A percentile compares a stretch with the other conserved stretches of the same genome.
Evolutionary conservation across 2,329 filamentous ascomycete genomes (phyloP).

Genomic region (Zymoseptoria passerinii): DNA sequence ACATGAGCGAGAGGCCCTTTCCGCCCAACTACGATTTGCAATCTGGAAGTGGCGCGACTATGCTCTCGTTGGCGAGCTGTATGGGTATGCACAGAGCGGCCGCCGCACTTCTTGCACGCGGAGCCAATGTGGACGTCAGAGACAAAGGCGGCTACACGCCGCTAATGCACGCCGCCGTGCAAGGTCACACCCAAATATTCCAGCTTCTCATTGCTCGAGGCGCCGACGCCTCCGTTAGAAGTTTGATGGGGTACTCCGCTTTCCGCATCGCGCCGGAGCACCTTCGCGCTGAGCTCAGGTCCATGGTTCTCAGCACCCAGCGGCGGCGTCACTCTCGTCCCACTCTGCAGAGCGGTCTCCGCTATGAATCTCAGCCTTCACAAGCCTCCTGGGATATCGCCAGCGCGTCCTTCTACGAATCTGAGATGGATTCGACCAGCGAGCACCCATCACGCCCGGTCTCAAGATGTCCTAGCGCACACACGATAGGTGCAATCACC

Average conservation of each 20-base stretch:
- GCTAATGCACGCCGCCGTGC: constrained; percentile 71
- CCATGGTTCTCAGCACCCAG: constrained; percentile 7
- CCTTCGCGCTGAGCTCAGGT: constrained; percentile 1
- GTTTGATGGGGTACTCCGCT: constrained; percentile 60
- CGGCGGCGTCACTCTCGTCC: constrained; percentile 4
- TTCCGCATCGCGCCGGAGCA: constrained; percentile 52
- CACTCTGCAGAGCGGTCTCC: not conserved
- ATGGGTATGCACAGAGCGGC: constrained; percentile 68
- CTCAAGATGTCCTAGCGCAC: not conserved
- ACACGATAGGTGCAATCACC: not conserved
- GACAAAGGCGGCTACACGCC: constrained; percentile 76
- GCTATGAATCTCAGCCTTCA: constrained; percentile 1
- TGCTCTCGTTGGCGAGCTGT: constrained; percentile 71
- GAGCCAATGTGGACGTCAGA: constrained; percentile 65
- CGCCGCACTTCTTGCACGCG: constrained; percentile 65
- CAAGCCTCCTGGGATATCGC: constrained; percentile 10
- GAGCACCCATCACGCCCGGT: not conserved
- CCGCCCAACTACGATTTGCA: constrained; percentile 58
- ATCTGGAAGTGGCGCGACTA: constrained; percentile 60
- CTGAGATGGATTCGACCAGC: constrained; percentile 1
- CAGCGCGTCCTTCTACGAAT: constrained; percentile 13
- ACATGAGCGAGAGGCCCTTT: constrained; percentile 65
- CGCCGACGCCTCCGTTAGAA: constrained; percentile 62
- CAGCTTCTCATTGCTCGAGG: constrained; percentile 64
- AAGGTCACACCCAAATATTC: constrained; percentile 67